Evolutionary conservation across 352 stramenopile species (phyloP).

Genomic region (Globisporangium carolinianum): DNA sequence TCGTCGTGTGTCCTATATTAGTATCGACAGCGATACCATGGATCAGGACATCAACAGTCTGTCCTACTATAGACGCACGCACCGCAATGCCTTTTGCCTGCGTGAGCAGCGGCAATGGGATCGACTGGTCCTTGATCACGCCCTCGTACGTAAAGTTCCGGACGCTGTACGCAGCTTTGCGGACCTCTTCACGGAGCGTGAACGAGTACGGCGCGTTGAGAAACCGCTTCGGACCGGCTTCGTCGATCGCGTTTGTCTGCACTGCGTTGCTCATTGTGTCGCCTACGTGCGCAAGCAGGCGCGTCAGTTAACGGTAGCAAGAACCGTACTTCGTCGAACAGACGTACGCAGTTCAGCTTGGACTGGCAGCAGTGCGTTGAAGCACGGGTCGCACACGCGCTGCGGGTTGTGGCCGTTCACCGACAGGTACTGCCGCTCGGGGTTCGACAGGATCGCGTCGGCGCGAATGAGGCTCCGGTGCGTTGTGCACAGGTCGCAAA

Average conservation of each 20-base stretch:
- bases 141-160: constrained; percentile 89
- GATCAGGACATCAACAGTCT: too few relatives aligned
- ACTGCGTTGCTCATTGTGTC: constrained; percentile 76
- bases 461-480: constrained; percentile 65
- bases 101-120: constrained; percentile 83
- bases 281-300: constrained; percentile 18
- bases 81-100: constrained; percentile 88
- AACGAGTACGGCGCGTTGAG: constrained; percentile 85
- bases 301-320: not conserved
- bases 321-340: not conserved
- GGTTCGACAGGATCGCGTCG: constrained; percentile 68
- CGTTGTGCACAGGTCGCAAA: constrained; percentile 68
- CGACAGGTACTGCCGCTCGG: constrained; percentile 63
- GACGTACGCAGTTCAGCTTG: constrained; percentile 62
- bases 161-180: constrained; percentile 91
- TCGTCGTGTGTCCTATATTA: too few relatives aligned
- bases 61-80: constrained; percentile 5
- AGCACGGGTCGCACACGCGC: constrained; percentile 76
- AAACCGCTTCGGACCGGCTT: constrained; percentile 57
- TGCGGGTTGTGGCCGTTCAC: constrained; percentile 81
- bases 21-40: too few relatives aligned
- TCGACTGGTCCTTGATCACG: constrained; percentile 87
- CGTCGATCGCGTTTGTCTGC: constrained; percentile 61
- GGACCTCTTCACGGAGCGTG: constrained; percentile 88
- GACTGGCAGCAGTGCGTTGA: constrained; percentile 43